Percentiles rank a stretch among this genome's conserved stretches.
These are phyloP conservation scores for Claviceps lovelessii DNA, from an alignment of 2,329 filamentous ascomycete species.

Conservation along the genomic window DNA sequence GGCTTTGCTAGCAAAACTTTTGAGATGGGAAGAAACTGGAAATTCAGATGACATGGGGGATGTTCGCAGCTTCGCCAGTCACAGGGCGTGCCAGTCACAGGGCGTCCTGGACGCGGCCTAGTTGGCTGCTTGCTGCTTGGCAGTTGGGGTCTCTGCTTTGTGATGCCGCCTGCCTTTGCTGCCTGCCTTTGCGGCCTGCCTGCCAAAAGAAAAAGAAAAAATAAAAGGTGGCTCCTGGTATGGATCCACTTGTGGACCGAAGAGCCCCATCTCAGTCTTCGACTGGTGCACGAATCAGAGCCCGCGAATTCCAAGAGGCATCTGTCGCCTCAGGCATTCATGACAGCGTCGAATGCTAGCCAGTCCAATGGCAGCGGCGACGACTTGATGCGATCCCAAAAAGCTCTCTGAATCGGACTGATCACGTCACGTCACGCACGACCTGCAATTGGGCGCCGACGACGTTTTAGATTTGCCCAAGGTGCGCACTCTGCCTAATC, in stretches of 20 bases:
- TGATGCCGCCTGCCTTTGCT: background rate
- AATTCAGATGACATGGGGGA: slow-evolving; percentile 7
- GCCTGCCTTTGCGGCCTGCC: background rate
- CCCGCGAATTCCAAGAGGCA: background rate
- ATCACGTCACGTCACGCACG: slow-evolving; percentile 8
- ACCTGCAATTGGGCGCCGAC: slow-evolving; percentile 23
- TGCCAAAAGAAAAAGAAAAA: background rate
- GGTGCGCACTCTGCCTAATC: background rate
- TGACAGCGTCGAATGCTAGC: background rate
- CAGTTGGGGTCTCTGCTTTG: too few relatives aligned
- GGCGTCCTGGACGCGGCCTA: too few relatives aligned
- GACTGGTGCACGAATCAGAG: background rate
- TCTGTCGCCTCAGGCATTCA: slow-evolving; percentile 20
- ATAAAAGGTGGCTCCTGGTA: background rate
- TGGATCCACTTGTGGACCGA: background rate
- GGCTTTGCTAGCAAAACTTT: slow-evolving; percentile 39
- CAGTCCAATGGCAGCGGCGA: background rate
- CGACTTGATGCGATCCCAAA: background rate
- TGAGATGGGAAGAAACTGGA: slow-evolving; percentile 20
- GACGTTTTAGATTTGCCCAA: slow-evolving; percentile 16
- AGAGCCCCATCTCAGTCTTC: background rate
- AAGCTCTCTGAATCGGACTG: background rate
- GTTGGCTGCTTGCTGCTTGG: too few relatives aligned
- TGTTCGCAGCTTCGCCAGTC: background rate
- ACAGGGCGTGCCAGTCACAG: background rate